A percentile compares a stretch with the other conserved stretches of the same genome.
Conservation (phyloP, 2,329 filamentous ascomycete species). For the Colletotrichum salicis region DNA sequence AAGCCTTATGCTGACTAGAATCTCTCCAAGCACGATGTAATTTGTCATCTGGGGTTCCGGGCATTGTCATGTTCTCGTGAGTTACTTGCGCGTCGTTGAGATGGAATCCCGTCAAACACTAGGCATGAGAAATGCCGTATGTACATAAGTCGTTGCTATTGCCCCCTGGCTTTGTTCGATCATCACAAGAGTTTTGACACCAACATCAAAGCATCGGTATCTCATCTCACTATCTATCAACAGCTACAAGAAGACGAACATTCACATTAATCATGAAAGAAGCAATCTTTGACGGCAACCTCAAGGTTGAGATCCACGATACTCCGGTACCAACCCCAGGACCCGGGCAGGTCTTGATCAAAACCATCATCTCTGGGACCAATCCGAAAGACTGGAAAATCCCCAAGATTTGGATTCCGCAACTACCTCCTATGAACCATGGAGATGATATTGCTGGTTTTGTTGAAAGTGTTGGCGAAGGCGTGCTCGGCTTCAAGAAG, state of each 20-base stretch:
- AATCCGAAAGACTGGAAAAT: conserved; percentile 42
- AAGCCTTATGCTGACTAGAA: background rate
- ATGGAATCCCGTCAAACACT: background rate
- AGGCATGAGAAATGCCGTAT: background rate
- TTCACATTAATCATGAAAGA: background rate
- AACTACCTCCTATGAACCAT: conserved; percentile 9
- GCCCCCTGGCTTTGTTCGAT: background rate
- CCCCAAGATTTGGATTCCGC: background rate
- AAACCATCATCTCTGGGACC: conserved; percentile 28
- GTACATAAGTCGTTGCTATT: background rate
- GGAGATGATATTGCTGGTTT: conserved; percentile 40
- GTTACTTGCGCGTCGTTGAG: background rate
- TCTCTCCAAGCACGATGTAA: background rate
- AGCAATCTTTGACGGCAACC: background rate
- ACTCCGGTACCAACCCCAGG: conserved; percentile 25
- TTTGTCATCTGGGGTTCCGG: background rate
- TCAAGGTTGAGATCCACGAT: conserved; percentile 3
- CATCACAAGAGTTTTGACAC: background rate
- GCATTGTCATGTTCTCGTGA: background rate
- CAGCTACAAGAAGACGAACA: background rate
- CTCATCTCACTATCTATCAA: background rate
- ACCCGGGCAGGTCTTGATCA: conserved; percentile 33
- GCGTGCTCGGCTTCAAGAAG: conserved; percentile 35
- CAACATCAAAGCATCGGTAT: background rate
- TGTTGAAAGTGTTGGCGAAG: conserved; percentile 34